Evolutionary conservation across 2,329 filamentous ascomycete genomes (phyloP), one percentile per base, ranked within the genome.

Genomic region (Diplocarpon mali): DNA sequence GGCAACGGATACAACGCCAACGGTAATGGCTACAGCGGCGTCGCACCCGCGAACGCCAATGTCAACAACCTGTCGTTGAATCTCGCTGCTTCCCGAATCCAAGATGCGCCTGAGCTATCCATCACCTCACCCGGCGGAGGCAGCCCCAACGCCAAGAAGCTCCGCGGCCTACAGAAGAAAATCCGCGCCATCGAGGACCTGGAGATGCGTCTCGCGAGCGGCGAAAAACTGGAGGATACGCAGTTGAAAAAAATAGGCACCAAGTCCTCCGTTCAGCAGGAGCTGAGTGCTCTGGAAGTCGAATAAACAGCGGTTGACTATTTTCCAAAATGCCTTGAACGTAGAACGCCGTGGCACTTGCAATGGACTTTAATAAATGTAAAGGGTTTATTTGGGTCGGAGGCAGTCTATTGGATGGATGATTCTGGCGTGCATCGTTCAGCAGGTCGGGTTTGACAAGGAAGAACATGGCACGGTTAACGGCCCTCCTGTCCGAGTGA

Each of bases 181-280:
- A 84, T 98, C 51, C 80, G 92, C 15, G 92, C 92, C 10, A 98
- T 98, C 61, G 92, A 98, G 62, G 92, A 98, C 63, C 70, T 98
- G 50, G 95, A 96, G 72, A 95, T 96, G 89, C 80, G 92, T 45
- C 80, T 89, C 54, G 92, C 90, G 2, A 82, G 83, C 29, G 90
- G 90, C 5, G 92, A 98, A 73, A 96, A 95, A 73, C 70, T 98
- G 49, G 92, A 98, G 69, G 90, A 95, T 61, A 98, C 92, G 28
- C 92, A 98, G 69, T 80, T 98, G 66, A 93, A 95, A 74, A 98
- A 98, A 76, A 98, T 98, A 57, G 76, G 78, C 45, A 96, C 88
- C 16, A 94, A 96, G 69, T 71, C 80, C 39, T 67, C 75, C 13
- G 90, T 98, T 47, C 72, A 89, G 50, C 86, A 83, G 67, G 92